Percentiles rank a stretch among this genome's conserved stretches.
phyloP scores from a whole-genome alignment of 495 filamentous ascomycete species.

The Astrocystis sublimbata region DNA sequence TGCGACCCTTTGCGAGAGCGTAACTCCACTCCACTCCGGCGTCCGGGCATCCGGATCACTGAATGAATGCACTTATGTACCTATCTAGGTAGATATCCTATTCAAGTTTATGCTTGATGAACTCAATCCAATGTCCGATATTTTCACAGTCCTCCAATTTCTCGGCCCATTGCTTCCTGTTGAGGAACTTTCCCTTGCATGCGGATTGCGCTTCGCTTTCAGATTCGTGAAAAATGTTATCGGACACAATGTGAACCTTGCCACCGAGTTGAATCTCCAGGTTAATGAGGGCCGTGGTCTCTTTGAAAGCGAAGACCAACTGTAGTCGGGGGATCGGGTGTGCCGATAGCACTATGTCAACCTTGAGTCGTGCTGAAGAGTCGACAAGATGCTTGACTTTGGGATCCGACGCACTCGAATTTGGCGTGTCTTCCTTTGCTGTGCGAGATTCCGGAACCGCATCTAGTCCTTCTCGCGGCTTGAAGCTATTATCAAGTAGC shows the following conservation, averaged over 20 bases:
- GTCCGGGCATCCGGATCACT: no score
- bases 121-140: slow-evolving; percentile 31
- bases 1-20: neutral
- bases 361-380: slow-evolving; percentile 25
- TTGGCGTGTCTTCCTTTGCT: neutral
- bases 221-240: slow-evolving; percentile 40
- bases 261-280: slow-evolving; percentile 67
- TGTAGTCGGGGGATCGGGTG: slow-evolving; percentile 48
- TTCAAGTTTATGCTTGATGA: slow-evolving; percentile 25
- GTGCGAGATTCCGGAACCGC: slow-evolving; percentile 3
- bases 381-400: slow-evolving; percentile 40
- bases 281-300: slow-evolving; percentile 43
- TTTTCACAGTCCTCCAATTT: slow-evolving; percentile 30
- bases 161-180: slow-evolving; percentile 20
- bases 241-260: slow-evolving; percentile 47
- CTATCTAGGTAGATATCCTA: slow-evolving; percentile 6
- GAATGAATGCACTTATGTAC: no score
- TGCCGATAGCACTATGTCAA: slow-evolving; percentile 52
- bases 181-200: slow-evolving; percentile 11
- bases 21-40: neutral
- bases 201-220: slow-evolving; percentile 9
- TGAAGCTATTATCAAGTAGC: slow-evolving; percentile 64
- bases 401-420: slow-evolving; percentile 28
- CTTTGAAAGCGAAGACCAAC: slow-evolving; percentile 52
- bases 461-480: slow-evolving; percentile 21